A percentile compares a stretch with the other conserved stretches of the same genome.
Conservation (phyloP, 768 basidiomycete species). For the Mycena alexandri region DNA sequence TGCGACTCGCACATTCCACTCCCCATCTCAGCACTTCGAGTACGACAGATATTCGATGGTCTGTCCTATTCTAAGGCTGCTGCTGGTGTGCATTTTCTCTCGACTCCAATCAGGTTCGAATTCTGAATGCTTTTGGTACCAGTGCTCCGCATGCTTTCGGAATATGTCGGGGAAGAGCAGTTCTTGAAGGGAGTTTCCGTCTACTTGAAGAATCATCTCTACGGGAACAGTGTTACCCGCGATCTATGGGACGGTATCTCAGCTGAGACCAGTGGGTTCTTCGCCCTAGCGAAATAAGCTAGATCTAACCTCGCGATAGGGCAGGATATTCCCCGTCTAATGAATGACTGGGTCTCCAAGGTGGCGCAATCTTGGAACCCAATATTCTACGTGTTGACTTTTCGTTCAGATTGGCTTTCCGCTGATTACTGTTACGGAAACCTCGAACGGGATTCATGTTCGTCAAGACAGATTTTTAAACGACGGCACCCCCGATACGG, state of each 20-base stretch:
- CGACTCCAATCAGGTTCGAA: no score
- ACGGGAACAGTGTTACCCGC: slow-evolving; percentile 84
- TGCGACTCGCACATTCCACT: not conserved
- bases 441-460: slow-evolving; percentile 75
- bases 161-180: slow-evolving; percentile 87
- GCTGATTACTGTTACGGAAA: slow-evolving; percentile 89
- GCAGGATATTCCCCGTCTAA: slow-evolving; percentile 80
- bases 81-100: slow-evolving; percentile 60
- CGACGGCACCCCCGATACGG: slow-evolving; percentile 78
- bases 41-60: slow-evolving; percentile 83
- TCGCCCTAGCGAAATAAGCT: not conserved
- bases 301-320: slow-evolving; percentile 46
- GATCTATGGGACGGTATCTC: slow-evolving; percentile 92
- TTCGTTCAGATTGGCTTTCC: slow-evolving; percentile 76
- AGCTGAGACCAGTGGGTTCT: slow-evolving; percentile 67
- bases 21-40: not conserved
- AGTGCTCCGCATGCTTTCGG: slow-evolving; percentile 94
- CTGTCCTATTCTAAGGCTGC: slow-evolving; percentile 90
- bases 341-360: slow-evolving; percentile 93
- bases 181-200: slow-evolving; percentile 91
- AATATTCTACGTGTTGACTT: not conserved
- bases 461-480: slow-evolving; percentile 94
- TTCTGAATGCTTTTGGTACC: not conserved
- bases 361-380: slow-evolving; percentile 53
- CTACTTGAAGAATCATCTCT: slow-evolving; percentile 91